A percentile compares a stretch with the other conserved stretches of the same genome.
Conservation (phyloP, 768 basidiomycete species). For the Pleurotus sapidus region DNA sequence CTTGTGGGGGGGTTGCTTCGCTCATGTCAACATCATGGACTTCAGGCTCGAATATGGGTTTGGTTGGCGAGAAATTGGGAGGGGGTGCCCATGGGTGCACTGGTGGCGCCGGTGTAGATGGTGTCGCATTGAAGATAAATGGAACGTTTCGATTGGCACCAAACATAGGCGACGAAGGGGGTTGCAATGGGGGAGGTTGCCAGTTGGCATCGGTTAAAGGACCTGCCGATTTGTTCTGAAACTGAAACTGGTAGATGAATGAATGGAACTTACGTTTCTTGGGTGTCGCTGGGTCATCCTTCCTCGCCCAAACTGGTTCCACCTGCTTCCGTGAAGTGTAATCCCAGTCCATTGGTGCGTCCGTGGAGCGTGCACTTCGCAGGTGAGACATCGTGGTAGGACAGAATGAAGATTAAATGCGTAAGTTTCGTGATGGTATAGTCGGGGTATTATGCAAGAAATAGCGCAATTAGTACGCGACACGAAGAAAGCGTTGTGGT, state of each 20-base stretch:
- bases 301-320: slow-evolving; percentile 57
- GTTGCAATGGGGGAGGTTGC: slow-evolving; percentile 33
- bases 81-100: slow-evolving; percentile 68
- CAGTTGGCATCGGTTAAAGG: slow-evolving; percentile 36
- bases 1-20: slow-evolving; percentile 60
- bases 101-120: slow-evolving; percentile 42
- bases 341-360: slow-evolving; percentile 89
- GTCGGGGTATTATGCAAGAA: background rate
- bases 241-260: slow-evolving; percentile 6
- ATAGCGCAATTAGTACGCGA: background rate
- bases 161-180: slow-evolving; percentile 48
- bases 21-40: slow-evolving; percentile 73
- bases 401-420: too few relatives aligned
- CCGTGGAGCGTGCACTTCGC: slow-evolving; percentile 50
- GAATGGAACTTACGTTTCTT: slow-evolving; percentile 58
- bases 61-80: slow-evolving; percentile 53
- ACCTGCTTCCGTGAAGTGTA: slow-evolving; percentile 66
- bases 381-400: background rate
- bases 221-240: slow-evolving; percentile 5
- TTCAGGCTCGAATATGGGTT: slow-evolving; percentile 37
- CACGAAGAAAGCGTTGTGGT: background rate
- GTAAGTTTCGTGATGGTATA: background rate
- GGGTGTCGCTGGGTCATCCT: slow-evolving; percentile 50
- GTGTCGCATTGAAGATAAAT: slow-evolving; percentile 58
- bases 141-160: slow-evolving; percentile 67